Evolutionary conservation across 1,139 yeast genomes (phyloP).

Genomic region (Insectozyma bohioensis): DNA sequence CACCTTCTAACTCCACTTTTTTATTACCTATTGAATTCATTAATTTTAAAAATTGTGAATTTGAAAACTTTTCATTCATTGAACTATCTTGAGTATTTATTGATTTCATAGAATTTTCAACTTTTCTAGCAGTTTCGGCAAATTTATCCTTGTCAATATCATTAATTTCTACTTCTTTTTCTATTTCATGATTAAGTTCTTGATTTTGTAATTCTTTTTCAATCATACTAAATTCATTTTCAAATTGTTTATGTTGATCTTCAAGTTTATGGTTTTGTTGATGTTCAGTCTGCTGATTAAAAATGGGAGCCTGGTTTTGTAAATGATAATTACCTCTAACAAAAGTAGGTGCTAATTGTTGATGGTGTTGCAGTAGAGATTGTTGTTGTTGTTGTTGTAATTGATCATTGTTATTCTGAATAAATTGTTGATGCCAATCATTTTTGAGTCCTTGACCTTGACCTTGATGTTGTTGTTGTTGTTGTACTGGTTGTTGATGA

Average conservation of each 20-base stretch:
- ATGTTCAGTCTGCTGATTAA: constrained; percentile 25
- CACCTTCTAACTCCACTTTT: constrained; percentile 42
- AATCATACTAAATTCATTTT: constrained; percentile 35
- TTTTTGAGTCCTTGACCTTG: constrained; percentile 9
- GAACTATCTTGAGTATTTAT: constrained; percentile 21
- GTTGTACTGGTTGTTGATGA: constrained; percentile 11
- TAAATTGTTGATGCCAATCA: constrained; percentile 33
- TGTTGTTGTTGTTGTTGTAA: constrained; percentile 3
- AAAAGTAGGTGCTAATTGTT: constrained; percentile 11
- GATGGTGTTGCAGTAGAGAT: constrained; percentile 11
- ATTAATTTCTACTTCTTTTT: constrained; percentile 8
- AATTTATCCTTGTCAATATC: constrained; percentile 36
- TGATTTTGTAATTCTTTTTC: constrained; percentile 31
- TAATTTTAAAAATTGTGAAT: constrained; percentile 40
- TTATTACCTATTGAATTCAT: constrained; percentile 41
- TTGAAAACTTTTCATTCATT: constrained; percentile 34
- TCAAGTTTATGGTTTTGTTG: constrained; percentile 31
- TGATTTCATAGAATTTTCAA: constrained; percentile 32
- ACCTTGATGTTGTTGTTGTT: constrained; percentile 10
- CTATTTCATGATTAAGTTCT: constrained; percentile 12
- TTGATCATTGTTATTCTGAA: constrained; percentile 13
- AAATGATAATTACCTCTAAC: constrained; percentile 10
- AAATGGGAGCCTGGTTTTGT: constrained; percentile 12
- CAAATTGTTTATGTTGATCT: constrained; percentile 28
- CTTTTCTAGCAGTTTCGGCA: constrained; percentile 42